A percentile compares a stretch with the other conserved stretches of the same genome.
Evolutionary conservation across 768 basidiomycete genomes (phyloP).

Genomic region (Tulasnella sp.): DNA sequence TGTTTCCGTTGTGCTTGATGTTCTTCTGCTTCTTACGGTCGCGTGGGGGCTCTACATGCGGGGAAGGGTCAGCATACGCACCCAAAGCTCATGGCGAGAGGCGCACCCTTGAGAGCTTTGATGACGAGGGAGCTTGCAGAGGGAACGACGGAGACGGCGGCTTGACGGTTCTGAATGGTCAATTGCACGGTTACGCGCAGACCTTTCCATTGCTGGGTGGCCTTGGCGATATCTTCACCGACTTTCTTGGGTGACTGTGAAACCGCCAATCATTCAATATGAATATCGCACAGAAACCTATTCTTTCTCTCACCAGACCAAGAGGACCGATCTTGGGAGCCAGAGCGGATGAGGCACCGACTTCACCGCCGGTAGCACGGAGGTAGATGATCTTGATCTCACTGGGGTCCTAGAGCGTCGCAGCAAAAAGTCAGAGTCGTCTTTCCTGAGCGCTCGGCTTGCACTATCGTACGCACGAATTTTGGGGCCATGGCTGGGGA

Average conservation of each 20-base stretch:
- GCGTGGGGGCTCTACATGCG: slow-evolving; percentile 80
- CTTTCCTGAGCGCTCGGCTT: background rate
- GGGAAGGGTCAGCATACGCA: slow-evolving; percentile 15
- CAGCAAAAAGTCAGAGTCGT: background rate
- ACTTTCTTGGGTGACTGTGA: slow-evolving; percentile 98
- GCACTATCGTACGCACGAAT: no score
- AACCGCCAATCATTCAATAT: background rate
- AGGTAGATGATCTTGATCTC: slow-evolving; percentile 99
- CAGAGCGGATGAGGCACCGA: slow-evolving; percentile 96
- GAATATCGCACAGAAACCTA: background rate
- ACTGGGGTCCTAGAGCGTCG: slow-evolving; percentile 70
- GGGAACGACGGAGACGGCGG: slow-evolving; percentile 91
- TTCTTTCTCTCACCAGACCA: slow-evolving; percentile 72
- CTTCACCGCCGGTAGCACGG: slow-evolving; percentile 97
- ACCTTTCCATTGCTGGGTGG: slow-evolving; percentile 97
- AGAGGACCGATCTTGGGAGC: slow-evolving; percentile 99
- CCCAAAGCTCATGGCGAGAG: background rate
- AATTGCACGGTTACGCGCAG: slow-evolving; percentile 98
- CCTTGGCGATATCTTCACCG: slow-evolving; percentile 99
- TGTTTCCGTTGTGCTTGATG: slow-evolving; percentile 97
- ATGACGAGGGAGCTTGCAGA: slow-evolving; percentile 97
- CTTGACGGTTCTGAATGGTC: slow-evolving; percentile 99
- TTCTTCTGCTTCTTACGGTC: slow-evolving; percentile 99
- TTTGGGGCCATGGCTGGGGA: slow-evolving; percentile 66
- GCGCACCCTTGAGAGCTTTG: slow-evolving; percentile 90